Evolutionary conservation across 2,329 filamentous ascomycete species (phyloP).

Genomic region (Fusarium equiseti): DNA sequence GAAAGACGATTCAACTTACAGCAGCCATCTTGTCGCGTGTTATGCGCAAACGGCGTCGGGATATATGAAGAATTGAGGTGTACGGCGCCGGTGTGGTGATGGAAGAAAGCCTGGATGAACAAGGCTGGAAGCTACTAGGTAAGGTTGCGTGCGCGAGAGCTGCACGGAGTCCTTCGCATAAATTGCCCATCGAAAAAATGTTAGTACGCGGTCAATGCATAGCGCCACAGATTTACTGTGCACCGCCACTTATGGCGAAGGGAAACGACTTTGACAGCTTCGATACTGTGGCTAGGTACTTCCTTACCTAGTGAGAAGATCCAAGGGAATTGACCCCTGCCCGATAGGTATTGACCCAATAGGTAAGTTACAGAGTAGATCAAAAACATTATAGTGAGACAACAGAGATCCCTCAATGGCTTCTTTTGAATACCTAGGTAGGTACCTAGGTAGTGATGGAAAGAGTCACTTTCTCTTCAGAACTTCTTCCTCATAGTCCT

Average conservation of each 20-base stretch:
- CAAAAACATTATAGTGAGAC: background rate
- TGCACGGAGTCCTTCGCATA: constrained; percentile 32
- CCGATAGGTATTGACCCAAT: background rate
- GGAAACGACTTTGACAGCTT: background rate
- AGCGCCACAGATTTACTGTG: constrained; percentile 23
- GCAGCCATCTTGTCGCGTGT: constrained; percentile 61
- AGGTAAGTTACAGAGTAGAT: background rate
- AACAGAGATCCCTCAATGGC: background rate
- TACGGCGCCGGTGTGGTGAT: constrained; percentile 19
- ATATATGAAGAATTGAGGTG: constrained; percentile 24
- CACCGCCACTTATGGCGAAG: constrained; percentile 28
- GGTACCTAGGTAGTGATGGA: background rate
- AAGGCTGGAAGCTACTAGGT: constrained; percentile 29
- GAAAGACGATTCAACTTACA: constrained; percentile 56
- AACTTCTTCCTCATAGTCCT: background rate
- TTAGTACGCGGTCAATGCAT: constrained; percentile 38
- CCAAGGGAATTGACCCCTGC: background rate
- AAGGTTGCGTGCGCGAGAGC: constrained; percentile 30
- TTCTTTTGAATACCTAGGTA: background rate
- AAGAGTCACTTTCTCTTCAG: background rate
- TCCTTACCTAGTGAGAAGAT: background rate
- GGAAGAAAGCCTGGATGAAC: constrained; percentile 20
- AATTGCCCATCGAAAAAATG: constrained; percentile 9
- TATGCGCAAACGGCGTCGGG: constrained; percentile 34
- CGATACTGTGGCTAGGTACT: background rate